phyloP scores from a whole-genome alignment of 1,139 yeast genomes.

The Yamadazyma diddensiae region DNA sequence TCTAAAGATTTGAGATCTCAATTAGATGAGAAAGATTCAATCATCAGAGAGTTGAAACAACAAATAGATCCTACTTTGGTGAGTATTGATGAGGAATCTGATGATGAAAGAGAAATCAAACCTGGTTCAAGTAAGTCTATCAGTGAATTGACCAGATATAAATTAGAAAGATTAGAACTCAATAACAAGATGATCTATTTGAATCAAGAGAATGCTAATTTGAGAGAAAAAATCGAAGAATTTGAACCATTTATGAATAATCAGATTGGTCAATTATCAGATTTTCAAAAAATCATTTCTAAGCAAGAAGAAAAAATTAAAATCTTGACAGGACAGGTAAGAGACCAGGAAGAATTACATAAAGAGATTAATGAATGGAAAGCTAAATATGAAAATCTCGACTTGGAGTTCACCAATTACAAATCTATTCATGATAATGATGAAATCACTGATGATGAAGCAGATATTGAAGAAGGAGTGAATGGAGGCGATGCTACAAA shows the following conservation, averaged over 20 bases:
- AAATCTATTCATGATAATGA: slow-evolving; percentile 37
- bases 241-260: slow-evolving; percentile 56
- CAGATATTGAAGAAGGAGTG: slow-evolving; percentile 15
- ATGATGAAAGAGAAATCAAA: slow-evolving; percentile 16
- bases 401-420: slow-evolving; percentile 44
- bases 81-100: slow-evolving; percentile 23
- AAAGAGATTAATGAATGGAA: slow-evolving; percentile 49
- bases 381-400: slow-evolving; percentile 41
- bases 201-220: slow-evolving; percentile 42
- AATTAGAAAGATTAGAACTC: slow-evolving; percentile 42
- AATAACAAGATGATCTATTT: slow-evolving; percentile 45
- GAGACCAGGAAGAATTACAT: slow-evolving; percentile 43
- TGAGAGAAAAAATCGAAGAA: slow-evolving; percentile 39
- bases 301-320: slow-evolving; percentile 50
- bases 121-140: slow-evolving; percentile 14
- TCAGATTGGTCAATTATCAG: slow-evolving; percentile 52
- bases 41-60: slow-evolving; percentile 35
- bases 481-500: slow-evolving; percentile 15
- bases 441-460: slow-evolving; percentile 26
- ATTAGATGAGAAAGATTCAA: slow-evolving; percentile 30
- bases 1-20: slow-evolving; percentile 21
- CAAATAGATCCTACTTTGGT: slow-evolving; percentile 33
- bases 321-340: slow-evolving; percentile 38
- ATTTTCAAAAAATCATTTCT: slow-evolving; percentile 53
- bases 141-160: slow-evolving; percentile 37